phyloP scores from a whole-genome alignment of 495 filamentous ascomycete species.

The Hypoxylon fuscum region DNA sequence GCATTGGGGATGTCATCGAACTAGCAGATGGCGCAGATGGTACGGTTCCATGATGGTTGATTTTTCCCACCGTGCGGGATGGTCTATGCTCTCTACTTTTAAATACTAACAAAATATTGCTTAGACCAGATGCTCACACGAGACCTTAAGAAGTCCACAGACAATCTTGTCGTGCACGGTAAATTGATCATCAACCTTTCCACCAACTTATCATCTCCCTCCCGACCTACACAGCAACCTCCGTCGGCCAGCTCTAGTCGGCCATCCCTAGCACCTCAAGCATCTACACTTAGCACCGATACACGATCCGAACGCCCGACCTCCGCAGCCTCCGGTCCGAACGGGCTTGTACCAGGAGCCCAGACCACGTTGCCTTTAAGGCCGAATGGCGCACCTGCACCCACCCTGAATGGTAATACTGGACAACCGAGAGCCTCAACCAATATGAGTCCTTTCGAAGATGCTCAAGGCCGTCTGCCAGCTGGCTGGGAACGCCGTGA shows the following conservation, averaged over 20 bases:
- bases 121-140: slow-evolving; percentile 93
- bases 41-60: too few species aligned
- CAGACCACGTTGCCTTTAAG: slow-evolving; percentile 48
- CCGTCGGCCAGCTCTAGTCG: slow-evolving; percentile 50
- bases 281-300: slow-evolving; percentile 50
- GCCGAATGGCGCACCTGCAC: slow-evolving; percentile 50
- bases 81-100: neutral
- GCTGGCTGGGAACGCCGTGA: slow-evolving; percentile 96
- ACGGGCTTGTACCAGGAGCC: slow-evolving; percentile 44
- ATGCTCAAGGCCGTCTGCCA: slow-evolving; percentile 89
- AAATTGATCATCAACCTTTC: slow-evolving; percentile 97
- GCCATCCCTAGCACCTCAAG: slow-evolving; percentile 52
- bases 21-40: slow-evolving; percentile 89
- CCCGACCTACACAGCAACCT: slow-evolving; percentile 42
- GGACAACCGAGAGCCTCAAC: slow-evolving; percentile 52
- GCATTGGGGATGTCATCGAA: slow-evolving; percentile 92
- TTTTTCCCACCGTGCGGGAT: neutral
- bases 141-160: slow-evolving; percentile 96
- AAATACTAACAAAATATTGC: slow-evolving; percentile 30
- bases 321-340: slow-evolving; percentile 57
- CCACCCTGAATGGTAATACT: slow-evolving; percentile 48
- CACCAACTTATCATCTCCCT: slow-evolving; percentile 73
- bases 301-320: slow-evolving; percentile 47
- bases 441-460: slow-evolving; percentile 92
- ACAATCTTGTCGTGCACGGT: slow-evolving; percentile 96